Evolutionary conservation across 2,329 filamentous ascomycete genomes (phyloP).

Genomic region (Microdochium trichocladiopsis): DNA sequence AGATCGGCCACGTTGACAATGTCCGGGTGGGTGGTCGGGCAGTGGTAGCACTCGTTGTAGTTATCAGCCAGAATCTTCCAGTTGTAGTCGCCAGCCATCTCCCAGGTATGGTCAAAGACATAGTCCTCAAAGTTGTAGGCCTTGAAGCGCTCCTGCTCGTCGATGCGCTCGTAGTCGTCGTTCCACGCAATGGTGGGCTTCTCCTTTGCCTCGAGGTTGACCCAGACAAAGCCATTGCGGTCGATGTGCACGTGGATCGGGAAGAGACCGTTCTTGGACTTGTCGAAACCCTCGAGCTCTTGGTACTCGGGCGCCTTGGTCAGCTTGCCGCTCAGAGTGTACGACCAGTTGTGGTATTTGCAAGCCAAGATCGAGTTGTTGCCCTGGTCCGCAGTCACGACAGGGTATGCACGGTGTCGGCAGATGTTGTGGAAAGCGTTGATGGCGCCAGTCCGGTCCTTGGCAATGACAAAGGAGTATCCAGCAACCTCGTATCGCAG

Average conservation of each 20-base stretch:
- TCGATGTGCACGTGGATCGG: slow-evolving; percentile 47
- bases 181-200: slow-evolving; percentile 41
- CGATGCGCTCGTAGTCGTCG: slow-evolving; percentile 41
- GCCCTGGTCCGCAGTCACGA: slow-evolving; percentile 44
- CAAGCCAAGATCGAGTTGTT: slow-evolving; percentile 46
- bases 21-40: slow-evolving; percentile 50
- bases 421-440: slow-evolving; percentile 58
- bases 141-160: slow-evolving; percentile 34
- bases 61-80: slow-evolving; percentile 57
- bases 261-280: slow-evolving; percentile 46
- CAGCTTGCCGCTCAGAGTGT: slow-evolving; percentile 47
- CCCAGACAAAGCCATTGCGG: slow-evolving; percentile 47
- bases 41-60: slow-evolving; percentile 63
- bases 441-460: slow-evolving; percentile 42
- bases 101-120: slow-evolving; percentile 48
- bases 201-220: slow-evolving; percentile 43
- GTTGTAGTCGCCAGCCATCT: slow-evolving; percentile 49
- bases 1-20: slow-evolving; percentile 50
- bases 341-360: slow-evolving; percentile 58
- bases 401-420: slow-evolving; percentile 52
- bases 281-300: slow-evolving; percentile 47
- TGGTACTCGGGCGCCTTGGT: slow-evolving; percentile 55
- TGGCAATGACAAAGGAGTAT: slow-evolving; percentile 46
- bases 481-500: slow-evolving; percentile 47
- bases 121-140: slow-evolving; percentile 45